Evolutionary conservation across 306 rosid genomes (phyloP).

Genomic region (Vigna reflexopilosa): DNA sequence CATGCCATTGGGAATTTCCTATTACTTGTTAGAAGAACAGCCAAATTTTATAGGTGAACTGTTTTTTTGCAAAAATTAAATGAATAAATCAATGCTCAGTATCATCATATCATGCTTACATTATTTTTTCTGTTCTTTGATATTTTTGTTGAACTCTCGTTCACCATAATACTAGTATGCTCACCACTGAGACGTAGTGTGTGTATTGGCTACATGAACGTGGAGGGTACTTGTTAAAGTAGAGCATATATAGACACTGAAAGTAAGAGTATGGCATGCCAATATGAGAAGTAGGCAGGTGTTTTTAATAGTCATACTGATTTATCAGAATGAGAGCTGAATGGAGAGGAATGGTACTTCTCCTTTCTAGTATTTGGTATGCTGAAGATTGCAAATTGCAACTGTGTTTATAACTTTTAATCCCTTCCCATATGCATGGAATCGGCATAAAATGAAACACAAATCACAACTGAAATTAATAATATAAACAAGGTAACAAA

Average conservation of each 20-base stretch:
- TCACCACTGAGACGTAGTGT: neutral
- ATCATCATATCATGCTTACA: neutral
- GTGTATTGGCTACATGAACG: neutral
- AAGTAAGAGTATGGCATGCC: neutral
- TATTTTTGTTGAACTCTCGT: neutral
- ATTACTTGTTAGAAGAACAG: constrained; percentile 13
- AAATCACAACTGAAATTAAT: neutral
- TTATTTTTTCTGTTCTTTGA: neutral
- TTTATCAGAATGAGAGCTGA: constrained; percentile 17
- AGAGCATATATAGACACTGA: neutral
- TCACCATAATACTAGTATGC: too few relatives aligned
- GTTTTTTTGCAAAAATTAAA: neutral
- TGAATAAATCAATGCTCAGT: neutral
- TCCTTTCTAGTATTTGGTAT: constrained; percentile 33
- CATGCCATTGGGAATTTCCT: neutral
- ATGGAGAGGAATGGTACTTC: neutral
- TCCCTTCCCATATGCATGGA: neutral
- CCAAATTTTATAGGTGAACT: neutral
- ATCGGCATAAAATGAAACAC: constrained; percentile 16
- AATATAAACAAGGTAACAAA: neutral
- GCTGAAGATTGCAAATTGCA: constrained; percentile 9
- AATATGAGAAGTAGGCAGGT: neutral
- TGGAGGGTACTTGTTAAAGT: constrained; percentile 5
- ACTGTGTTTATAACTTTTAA: neutral
- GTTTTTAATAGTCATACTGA: neutral